Conservation (phyloP, 352 stramenopile genomes). For the Phytophthora colocasiae region DNA sequence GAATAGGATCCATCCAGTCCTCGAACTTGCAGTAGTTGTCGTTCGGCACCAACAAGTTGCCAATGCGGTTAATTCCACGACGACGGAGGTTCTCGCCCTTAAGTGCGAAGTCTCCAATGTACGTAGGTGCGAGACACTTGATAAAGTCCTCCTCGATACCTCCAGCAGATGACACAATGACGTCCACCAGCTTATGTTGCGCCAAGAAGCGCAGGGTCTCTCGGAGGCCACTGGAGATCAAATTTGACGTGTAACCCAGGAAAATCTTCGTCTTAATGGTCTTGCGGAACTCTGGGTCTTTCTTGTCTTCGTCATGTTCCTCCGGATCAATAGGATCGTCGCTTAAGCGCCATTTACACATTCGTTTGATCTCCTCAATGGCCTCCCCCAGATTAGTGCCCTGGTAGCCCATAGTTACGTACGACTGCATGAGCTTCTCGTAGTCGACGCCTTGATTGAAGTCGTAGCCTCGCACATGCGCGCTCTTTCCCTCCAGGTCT, state of each 20-base stretch:
- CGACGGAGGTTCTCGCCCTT: slow-evolving; percentile 92
- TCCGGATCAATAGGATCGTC: slow-evolving; percentile 93
- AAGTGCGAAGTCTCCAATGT: slow-evolving; percentile 98
- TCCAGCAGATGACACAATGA: slow-evolving; percentile 94
- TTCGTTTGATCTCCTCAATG: slow-evolving; percentile 98
- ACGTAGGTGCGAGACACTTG: slow-evolving; percentile 99
- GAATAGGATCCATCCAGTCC: slow-evolving; percentile 96
- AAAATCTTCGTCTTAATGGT: slow-evolving; percentile 98
- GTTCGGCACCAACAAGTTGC: slow-evolving; percentile 99
- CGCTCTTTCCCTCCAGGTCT: slow-evolving; percentile 73
- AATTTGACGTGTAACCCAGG: slow-evolving; percentile 99
- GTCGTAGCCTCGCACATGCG: slow-evolving; percentile 81
- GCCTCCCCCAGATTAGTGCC: slow-evolving; percentile 97
- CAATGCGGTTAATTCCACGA: slow-evolving; percentile 99
- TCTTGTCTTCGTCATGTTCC: slow-evolving; percentile 92
- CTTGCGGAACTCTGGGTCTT: slow-evolving; percentile 78
- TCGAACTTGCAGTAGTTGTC: slow-evolving; percentile 99
- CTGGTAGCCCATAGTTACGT: slow-evolving; percentile 93
- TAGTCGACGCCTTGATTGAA: slow-evolving; percentile 93
- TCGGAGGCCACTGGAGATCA: slow-evolving; percentile 98
- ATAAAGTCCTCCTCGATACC: slow-evolving; percentile 99
- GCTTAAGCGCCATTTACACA: slow-evolving; percentile 98
- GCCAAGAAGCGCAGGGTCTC: slow-evolving; percentile 98
- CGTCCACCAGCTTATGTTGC: slow-evolving; percentile 99
- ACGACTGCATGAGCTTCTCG: slow-evolving; percentile 82